Base-by-base conservation (phyloP, 305 asterid genomes). In the Fraxinus greggii region DNA sequence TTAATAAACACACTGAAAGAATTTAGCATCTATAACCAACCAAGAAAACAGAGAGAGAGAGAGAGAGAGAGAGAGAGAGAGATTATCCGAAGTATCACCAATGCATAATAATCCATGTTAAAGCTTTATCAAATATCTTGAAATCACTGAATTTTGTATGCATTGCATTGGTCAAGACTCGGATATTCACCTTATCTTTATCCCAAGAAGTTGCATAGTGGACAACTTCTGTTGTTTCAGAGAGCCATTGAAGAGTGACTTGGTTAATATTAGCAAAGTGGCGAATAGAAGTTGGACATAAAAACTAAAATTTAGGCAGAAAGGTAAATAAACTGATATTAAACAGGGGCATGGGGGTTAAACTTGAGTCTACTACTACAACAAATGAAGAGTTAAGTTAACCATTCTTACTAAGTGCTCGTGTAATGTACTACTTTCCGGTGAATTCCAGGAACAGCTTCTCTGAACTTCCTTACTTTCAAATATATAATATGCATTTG, bases 401-500 rank as follows among this genome's bases (percentile, higher is more conserved):
- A 36, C 42, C 29, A 59, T 21, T 59, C 12, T n/a, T 56, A 17
- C 28, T 19, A 23, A 59, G 69, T n/a, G 59, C 67, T 17, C 26
- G 12, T n/a, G 4, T n/a, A 56, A 56, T n/a, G 67, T 56, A 56
- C 26, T 56, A 17, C 61, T 51, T 17, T 51, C 48, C 48, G 0
- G 48, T 8, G 48, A 38, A 38, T 38, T 38, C 48, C 48, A 38
- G 48, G 48, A 38, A 38, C 48, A 9, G 48, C 15, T 1, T 38
- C 48, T 51, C 7, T 51, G 61, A 51, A 42, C 54, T 42, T 42
- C 54, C 54, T 42, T 13, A 12, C 24, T 19, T 32, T 79, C 73
- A 23, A 7, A 76, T n/a, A 56, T 80, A 13, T 36, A 31, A 79
- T 80, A 76, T 70, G 21, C 72, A 26, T 24, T 19, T 63, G 86